Evolutionary conservation across 495 filamentous ascomycete genomes (phyloP).

Genomic region (Cercophora samala): DNA sequence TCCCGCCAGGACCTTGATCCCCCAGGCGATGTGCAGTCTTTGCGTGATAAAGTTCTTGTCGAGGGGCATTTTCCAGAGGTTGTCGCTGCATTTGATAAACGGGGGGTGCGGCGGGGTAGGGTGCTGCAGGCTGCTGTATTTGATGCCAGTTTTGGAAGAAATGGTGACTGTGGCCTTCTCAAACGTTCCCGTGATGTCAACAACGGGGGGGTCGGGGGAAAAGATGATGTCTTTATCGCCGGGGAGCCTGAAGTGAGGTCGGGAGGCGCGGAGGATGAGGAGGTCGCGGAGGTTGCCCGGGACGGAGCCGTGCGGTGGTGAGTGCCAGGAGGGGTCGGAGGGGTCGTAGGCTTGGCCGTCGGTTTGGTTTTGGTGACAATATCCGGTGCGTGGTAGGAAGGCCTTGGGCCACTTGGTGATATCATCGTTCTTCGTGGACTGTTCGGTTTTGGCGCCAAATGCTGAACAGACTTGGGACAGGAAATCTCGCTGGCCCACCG

Average conservation of each 20-base stretch:
- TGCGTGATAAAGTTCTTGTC: background rate
- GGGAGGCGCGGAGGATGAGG: background rate
- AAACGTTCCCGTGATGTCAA: background rate
- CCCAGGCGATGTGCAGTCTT: slow-evolving; percentile 19
- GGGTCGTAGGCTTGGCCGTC: slow-evolving; percentile 10
- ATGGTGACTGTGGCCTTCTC: background rate
- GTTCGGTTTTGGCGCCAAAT: slow-evolving; percentile 37
- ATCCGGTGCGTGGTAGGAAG: slow-evolving; percentile 24
- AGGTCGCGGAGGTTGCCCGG: background rate
- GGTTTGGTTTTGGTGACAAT: slow-evolving; percentile 18
- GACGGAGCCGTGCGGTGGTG: background rate
- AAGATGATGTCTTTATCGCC: background rate
- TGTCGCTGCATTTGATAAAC: background rate
- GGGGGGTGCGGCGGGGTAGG: background rate
- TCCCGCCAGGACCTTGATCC: slow-evolving; percentile 23
- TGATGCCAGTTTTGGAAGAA: background rate
- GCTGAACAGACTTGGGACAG: slow-evolving; percentile 44
- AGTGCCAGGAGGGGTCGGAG: background rate
- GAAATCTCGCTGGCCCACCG: slow-evolving; percentile 43
- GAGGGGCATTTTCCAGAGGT: background rate
- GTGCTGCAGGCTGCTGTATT: background rate
- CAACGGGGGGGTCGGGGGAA: background rate
- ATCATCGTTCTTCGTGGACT: slow-evolving; percentile 42
- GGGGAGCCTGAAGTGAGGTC: background rate
- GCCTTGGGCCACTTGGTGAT: slow-evolving; percentile 38